These are phyloP conservation scores for Calophaca sinica DNA, from an alignment of 306 rosid species.

Conservation along the genomic window DNA sequence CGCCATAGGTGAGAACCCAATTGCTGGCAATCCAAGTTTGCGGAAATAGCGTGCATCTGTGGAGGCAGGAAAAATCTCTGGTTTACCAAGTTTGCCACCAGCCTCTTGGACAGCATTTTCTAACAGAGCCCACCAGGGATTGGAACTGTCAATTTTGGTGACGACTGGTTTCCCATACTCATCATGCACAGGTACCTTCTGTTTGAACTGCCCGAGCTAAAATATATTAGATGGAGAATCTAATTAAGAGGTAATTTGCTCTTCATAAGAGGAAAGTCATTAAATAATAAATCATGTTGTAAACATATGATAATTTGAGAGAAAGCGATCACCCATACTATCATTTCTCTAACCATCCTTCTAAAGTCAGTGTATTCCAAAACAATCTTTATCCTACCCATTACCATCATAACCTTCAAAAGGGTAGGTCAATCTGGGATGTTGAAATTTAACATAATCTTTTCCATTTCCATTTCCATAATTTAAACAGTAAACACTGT, in stretches of 20 bases:
- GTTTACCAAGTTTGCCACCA: conserved; percentile 85
- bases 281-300: conserved; percentile 1
- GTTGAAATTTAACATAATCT: not conserved
- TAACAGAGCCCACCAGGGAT: conserved; percentile 90
- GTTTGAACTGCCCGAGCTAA: conserved; percentile 76
- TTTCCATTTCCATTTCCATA: conserved; percentile 1
- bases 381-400: not conserved
- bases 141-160: conserved; percentile 76
- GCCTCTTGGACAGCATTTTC: conserved; percentile 78
- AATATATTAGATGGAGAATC: conserved; percentile 43
- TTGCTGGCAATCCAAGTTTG: conserved; percentile 76
- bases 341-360: not conserved
- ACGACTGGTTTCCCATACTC: conserved; percentile 66
- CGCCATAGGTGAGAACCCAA: conserved; percentile 96
- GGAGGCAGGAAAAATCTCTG: conserved; percentile 85
- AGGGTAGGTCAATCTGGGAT: not conserved
- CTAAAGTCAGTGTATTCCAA: not conserved
- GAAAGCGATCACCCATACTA: not conserved
- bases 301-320: not conserved
- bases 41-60: conserved; percentile 93
- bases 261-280: not conserved
- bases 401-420: conserved; percentile 11
- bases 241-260: conserved; percentile 1
- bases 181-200: conserved; percentile 57
- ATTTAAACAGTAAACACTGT: not conserved